Percentiles rank a stretch among this genome's conserved stretches.
These are phyloP conservation scores for Aegilops speltoides DNA, from an alignment of 176 grass and related monocot genomes.

Conservation along the genomic window DNA sequence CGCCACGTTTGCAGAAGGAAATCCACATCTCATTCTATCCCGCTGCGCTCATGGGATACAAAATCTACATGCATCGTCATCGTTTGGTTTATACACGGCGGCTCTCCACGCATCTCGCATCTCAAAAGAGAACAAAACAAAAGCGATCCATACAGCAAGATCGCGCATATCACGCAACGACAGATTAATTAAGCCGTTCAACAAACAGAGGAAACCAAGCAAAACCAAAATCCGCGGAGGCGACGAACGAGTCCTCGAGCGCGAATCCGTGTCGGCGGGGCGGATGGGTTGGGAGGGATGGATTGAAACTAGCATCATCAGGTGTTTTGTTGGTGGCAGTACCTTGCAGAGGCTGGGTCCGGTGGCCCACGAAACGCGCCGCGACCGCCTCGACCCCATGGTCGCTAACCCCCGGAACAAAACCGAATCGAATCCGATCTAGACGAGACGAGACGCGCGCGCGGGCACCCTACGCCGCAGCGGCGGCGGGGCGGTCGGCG, in stretches of 20 bases:
- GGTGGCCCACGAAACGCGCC: slow-evolving; percentile 84
- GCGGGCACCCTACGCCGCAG: slow-evolving; percentile 31
- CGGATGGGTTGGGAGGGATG: not conserved
- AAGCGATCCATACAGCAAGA: not conserved
- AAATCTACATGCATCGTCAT: not conserved
- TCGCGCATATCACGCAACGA: not conserved
- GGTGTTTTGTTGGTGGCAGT: slow-evolving; percentile 41
- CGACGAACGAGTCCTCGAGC: not conserved
- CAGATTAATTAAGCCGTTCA: not conserved
- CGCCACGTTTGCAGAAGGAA: not conserved
- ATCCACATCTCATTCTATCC: not conserved
- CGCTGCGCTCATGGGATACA: too few relatives aligned
- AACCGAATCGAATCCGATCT: slow-evolving; percentile 43
- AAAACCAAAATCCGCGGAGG: not conserved
- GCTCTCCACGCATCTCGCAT: not conserved
- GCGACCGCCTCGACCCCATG: slow-evolving; percentile 57
- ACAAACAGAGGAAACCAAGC: not conserved
- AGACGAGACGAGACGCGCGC: slow-evolving; percentile 20
- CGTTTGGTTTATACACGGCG: not conserved
- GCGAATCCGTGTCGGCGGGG: slow-evolving; percentile 13
- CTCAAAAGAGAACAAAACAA: not conserved
- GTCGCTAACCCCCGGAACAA: not conserved
- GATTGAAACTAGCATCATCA: not conserved
- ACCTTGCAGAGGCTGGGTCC: slow-evolving; percentile 82
- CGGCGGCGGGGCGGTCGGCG: not conserved